Base-by-base conservation (phyloP, 2,329 filamentous ascomycete genomes). In the Cercospora sesami region DNA sequence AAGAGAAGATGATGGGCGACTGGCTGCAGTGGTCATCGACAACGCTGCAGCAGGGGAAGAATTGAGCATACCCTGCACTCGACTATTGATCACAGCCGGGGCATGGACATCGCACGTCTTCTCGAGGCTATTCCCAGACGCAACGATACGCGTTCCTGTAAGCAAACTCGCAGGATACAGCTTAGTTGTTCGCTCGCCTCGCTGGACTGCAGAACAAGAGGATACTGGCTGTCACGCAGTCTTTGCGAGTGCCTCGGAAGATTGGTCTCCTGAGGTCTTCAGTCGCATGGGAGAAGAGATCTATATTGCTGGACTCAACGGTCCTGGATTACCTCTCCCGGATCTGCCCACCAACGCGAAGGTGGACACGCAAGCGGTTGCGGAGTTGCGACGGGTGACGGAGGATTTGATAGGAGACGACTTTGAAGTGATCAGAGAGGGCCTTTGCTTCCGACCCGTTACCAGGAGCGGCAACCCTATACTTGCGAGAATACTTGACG, bases 221-320 rank as follows among this genome's bases (percentile, higher is more conserved):
- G 74, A 73, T 1, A 73, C 80, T 33, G 81, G 82, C 2, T 90
- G 87, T 75, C 89, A 93, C 76, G 89, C 91, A 1, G 79, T 94
- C 2, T 94, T 92, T 75, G 87, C 88, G 2, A 86, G 85, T 3
- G 83, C 87, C 66, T 81, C 80, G 1, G 74, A 79, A 2, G 84
- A 83, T 0, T 92, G 90, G 78, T 88, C 87, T 2, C 90, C 91
- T 0, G 91, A 94, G 77, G 82, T 91, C 10, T 93, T 92, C 78
- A 87, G 88, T 1, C 83, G 91, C 10, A 74, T 85, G 4, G 87
- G 87, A 8, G 89, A 87, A 0, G 86, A 92, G 65, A 86, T 94
- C 21, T 94, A 92, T 77, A 80, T 94, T 36, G 90, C 89, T 0
- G 91, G 91, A 0, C 77, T 94, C 42, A 94, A 94, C 75, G 86